Evolutionary conservation across 208 protist genomes (phyloP).

Genomic region (Leptomonas seymouri): DNA sequence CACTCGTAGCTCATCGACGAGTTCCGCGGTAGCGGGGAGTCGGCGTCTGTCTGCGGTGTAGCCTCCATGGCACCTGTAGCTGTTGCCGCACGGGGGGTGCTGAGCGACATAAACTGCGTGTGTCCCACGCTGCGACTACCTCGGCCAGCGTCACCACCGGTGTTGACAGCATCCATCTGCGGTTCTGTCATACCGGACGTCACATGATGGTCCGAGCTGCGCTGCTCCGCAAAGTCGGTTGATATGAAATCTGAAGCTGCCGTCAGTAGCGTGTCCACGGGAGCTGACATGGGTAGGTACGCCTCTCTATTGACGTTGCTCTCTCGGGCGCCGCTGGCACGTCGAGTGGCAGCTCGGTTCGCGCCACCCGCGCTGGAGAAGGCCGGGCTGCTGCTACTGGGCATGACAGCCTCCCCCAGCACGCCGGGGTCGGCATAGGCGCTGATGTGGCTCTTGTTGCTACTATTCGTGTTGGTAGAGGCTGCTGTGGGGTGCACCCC

Average conservation of each 20-base stretch:
- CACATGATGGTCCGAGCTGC: slow-evolving; percentile 1
- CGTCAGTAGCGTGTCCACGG: slow-evolving; percentile 10
- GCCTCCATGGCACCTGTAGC: slow-evolving; percentile 1
- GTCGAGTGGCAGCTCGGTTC: not conserved
- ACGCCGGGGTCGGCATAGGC: not conserved
- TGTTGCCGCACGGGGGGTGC: slow-evolving; percentile 11
- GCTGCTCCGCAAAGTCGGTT: slow-evolving; percentile 5
- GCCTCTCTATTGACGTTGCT: slow-evolving; percentile 6
- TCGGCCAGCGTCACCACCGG: not conserved
- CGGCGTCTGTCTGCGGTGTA: slow-evolving; percentile 13
- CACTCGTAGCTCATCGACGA: not conserved
- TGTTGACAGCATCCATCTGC: no score
- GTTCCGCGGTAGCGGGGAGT: slow-evolving; percentile 19
- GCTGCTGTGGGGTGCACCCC: not conserved
- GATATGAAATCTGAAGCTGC: slow-evolving; percentile 5
- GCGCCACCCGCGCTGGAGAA: not conserved
- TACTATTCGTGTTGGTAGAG: not conserved
- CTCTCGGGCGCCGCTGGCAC: not conserved
- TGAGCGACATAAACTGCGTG: not conserved
- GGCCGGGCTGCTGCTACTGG: not conserved
- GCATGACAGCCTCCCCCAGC: slow-evolving; percentile 7
- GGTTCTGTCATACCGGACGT: no score
- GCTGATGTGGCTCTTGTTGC: not conserved
- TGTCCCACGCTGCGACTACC: not conserved
- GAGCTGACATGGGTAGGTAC: not conserved